These are phyloP conservation scores for Xylariaceae sp. DNA, from an alignment of 2,329 filamentous ascomycete genomes.

Conservation along the genomic window DNA sequence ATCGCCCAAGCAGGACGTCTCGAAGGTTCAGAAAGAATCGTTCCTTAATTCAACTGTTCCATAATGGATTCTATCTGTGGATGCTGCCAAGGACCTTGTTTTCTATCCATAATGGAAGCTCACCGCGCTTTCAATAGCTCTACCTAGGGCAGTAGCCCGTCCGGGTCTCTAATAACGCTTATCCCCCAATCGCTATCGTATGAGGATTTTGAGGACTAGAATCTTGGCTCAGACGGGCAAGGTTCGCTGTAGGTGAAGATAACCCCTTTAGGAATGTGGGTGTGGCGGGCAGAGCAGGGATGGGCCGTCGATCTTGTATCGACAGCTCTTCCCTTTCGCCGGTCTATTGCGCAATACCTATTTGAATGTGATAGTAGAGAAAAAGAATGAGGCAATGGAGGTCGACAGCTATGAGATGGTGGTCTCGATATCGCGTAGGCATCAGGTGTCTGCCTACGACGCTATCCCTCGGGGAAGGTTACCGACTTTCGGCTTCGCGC, in stretches of 20 bases:
- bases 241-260: neutral
- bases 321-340: too few species aligned
- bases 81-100: conserved; percentile 8
- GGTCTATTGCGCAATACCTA: too few species aligned
- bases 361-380: neutral
- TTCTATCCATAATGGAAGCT: neutral
- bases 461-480: conserved; percentile 1
- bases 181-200: too few species aligned
- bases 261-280: conserved; percentile 23
- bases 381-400: conserved; percentile 1
- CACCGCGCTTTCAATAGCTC: neutral
- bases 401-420: neutral
- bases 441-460: conserved; percentile 1
- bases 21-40: too few species aligned
- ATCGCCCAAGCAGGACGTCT: too few species aligned
- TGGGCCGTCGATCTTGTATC: neutral
- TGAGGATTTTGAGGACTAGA: conserved; percentile 13
- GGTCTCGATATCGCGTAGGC: neutral
- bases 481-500: neutral
- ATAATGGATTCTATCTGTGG: conserved; percentile 14
- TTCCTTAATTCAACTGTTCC: conserved; percentile 1
- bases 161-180: too few species aligned
- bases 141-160: too few species aligned
- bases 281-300: neutral
- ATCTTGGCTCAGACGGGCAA: conserved; percentile 12